Base-by-base conservation (phyloP, 73 alveolate genomes). In the Tetrahymena borealis region DNA sequence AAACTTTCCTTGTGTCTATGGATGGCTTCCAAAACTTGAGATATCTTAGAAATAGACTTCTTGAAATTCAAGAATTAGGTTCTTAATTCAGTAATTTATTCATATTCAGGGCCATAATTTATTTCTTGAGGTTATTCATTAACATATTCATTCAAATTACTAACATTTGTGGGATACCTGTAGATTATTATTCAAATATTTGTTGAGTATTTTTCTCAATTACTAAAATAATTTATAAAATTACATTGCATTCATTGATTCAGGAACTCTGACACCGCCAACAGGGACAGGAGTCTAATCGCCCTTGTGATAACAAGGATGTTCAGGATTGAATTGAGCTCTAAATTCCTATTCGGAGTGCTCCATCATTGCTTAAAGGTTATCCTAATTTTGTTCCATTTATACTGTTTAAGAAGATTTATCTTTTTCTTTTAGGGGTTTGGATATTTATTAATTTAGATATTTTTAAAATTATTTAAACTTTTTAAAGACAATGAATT, bases 271-370 rank as follows among this genome's bases (percentile, higher is more conserved):
- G 8, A 28, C 93, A 32, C 95, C 95, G 40, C 95, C 95, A 32
- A 92, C 20, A 85, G 95, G 95, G 11, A 92, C 95, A 4, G 95
- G 95, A 0, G 95, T 92, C 32, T 93, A 85, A 90, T 92, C 95
- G 11, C 95, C 95, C 32, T 92, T 78, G 91, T 92, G 95, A 90
- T 85, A 92, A 5, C 38, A 18, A 79, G 79, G 93, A 78, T 90
- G 32, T 16, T 15, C 20, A 7, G 95, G 95, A 39, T 92, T 95
- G 90, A 92, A 92, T 40, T 92, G 95, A n/a, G 94, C 91, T 38
- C 78, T 43, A 15, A 91, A 91, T 32, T 38, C 28, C 20, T 38
- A 11, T 7, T 91, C 94, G 41, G 94, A 91, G 33, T 91, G 92
- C 11, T 60, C 90, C 7, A 43, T 33, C 92, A 91, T 40, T 60